A percentile compares a stretch with the other conserved stretches of the same genome.
phyloP scores from a whole-genome alignment of 1,284 basidiomycete species.

The Ustilago lituana region DNA sequence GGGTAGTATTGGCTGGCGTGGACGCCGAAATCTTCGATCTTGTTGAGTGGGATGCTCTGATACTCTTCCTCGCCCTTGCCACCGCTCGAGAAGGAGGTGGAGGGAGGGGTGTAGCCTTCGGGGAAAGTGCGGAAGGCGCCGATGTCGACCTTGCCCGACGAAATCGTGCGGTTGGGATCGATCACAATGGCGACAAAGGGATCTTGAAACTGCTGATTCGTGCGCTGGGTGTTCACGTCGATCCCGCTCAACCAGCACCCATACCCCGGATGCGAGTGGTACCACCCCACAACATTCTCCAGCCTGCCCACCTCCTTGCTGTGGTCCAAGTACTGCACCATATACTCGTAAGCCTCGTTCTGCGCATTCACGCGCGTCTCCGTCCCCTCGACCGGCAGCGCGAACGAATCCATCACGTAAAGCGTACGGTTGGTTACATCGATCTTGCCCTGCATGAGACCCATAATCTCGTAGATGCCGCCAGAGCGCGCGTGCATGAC shows the following conservation, averaged over 20 bases:
- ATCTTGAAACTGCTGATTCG: slow-evolving; percentile 92
- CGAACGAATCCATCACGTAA: slow-evolving; percentile 85
- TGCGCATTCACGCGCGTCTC: slow-evolving; percentile 97
- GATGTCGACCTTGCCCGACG: slow-evolving; percentile 96
- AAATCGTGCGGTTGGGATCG: slow-evolving; percentile 97
- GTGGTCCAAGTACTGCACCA: slow-evolving; percentile 88
- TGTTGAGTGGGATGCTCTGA: slow-evolving; percentile 84
- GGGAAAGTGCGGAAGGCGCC: slow-evolving; percentile 98
- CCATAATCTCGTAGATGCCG: slow-evolving; percentile 98
- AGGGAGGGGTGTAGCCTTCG: slow-evolving; percentile 71
- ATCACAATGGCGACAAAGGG: slow-evolving; percentile 98
- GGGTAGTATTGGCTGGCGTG: slow-evolving; percentile 97
- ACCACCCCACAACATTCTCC: slow-evolving; percentile 97
- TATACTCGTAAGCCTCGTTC: slow-evolving; percentile 96
- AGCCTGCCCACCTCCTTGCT: slow-evolving; percentile 82
- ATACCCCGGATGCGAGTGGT: slow-evolving; percentile 98
- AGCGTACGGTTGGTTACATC: slow-evolving; percentile 85
- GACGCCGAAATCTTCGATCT: slow-evolving; percentile 74
- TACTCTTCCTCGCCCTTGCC: slow-evolving; percentile 70
- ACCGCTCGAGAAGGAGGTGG: slow-evolving; percentile 71
- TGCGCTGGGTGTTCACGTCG: slow-evolving; percentile 94
- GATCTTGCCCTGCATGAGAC: slow-evolving; percentile 97
- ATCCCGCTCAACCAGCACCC: slow-evolving; percentile 99
- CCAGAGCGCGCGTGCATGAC: slow-evolving; percentile 97
- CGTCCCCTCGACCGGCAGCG: slow-evolving; percentile 96